phyloP scores from a whole-genome alignment of 1,284 basidiomycete genomes.

The Moesziomyces sp. region DNA sequence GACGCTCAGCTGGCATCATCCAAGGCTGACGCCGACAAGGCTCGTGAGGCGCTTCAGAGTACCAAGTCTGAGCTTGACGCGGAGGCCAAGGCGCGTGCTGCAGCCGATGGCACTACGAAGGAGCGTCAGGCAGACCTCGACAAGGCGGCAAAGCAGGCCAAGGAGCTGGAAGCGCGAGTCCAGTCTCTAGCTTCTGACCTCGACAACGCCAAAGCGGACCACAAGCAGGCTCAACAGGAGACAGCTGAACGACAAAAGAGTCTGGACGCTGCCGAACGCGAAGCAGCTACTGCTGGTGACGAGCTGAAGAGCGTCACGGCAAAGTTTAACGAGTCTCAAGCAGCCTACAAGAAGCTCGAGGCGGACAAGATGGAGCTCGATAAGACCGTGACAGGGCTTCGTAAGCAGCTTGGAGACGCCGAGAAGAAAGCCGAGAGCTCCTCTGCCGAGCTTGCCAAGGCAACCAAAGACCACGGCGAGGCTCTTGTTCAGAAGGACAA shows the following conservation, averaged over 20 bases:
- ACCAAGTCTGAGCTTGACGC: conserved; percentile 24
- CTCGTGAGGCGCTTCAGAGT: conserved; percentile 12
- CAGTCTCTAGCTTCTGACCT: conserved; percentile 17
- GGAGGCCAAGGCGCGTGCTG: conserved; percentile 13
- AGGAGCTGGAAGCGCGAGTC: conserved; percentile 20
- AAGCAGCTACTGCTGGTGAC: conserved; percentile 6
- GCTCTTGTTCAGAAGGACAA: conserved; percentile 17
- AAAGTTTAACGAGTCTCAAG: conserved; percentile 11
- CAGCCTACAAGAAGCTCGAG: conserved; percentile 17
- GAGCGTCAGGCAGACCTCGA: conserved; percentile 17
- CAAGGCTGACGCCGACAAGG: conserved; percentile 17
- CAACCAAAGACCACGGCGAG: conserved; percentile 14
- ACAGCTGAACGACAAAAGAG: conserved; percentile 22
- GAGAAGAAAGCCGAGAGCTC: conserved; percentile 9
- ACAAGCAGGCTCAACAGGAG: conserved; percentile 14
- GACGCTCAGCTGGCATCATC: conserved; percentile 12
- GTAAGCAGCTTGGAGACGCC: conserved; percentile 9
- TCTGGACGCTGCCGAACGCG: conserved; percentile 10
- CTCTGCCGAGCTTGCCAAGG: conserved; percentile 15
- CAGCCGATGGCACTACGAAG: conserved; percentile 8
- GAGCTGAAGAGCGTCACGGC: conserved; percentile 19
- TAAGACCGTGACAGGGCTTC: conserved; percentile 9
- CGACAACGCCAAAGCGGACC: conserved; percentile 17
- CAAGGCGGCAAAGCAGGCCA: conserved; percentile 14
- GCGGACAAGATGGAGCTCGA: conserved; percentile 13